Evolutionary conservation across 2,329 filamentous ascomycete species (phyloP).

Genomic region (Sarocladium brachiariae): DNA sequence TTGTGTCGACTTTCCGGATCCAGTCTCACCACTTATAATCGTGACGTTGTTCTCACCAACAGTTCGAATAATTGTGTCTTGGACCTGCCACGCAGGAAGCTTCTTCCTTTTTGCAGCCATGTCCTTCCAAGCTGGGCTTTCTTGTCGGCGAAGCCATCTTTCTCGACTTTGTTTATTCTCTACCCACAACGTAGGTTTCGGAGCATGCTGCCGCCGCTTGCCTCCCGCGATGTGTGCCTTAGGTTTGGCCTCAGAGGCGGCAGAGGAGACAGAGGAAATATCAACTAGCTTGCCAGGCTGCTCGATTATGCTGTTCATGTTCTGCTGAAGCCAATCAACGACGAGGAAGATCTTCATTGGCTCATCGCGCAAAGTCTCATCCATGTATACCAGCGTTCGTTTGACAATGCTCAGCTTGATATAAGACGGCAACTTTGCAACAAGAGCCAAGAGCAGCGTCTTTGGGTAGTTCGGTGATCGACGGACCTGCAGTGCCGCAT

Average conservation of each 20-base stretch:
- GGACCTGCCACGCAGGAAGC: constrained; percentile 82
- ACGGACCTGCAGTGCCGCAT: constrained; percentile 58
- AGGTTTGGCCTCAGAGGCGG: constrained; percentile 48
- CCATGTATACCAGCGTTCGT: constrained; percentile 64
- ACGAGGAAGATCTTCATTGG: constrained; percentile 86
- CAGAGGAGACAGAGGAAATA: constrained; percentile 71
- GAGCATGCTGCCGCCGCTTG: constrained; percentile 35
- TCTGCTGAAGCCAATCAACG: constrained; percentile 84
- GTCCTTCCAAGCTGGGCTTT: constrained; percentile 56
- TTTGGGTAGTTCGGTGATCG: constrained; percentile 68
- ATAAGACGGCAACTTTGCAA: constrained; percentile 74
- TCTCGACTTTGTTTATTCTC: constrained; percentile 53
- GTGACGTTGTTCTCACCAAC: constrained; percentile 78
- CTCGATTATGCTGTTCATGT: constrained; percentile 75
- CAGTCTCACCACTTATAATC: constrained; percentile 95
- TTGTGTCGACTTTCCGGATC: constrained; percentile 94
- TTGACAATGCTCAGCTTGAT: constrained; percentile 85
- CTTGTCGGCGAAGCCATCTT: constrained; percentile 65
- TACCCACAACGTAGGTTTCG: constrained; percentile 58
- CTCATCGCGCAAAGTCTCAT: constrained; percentile 66
- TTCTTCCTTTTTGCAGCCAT: constrained; percentile 68
- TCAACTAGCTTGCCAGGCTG: constrained; percentile 78
- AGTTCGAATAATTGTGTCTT: constrained; percentile 66
- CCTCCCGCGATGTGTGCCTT: constrained; percentile 19
- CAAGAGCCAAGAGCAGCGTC: constrained; percentile 61